Evolutionary conservation across 371 early-diverging fungal genomes (phyloP).

Genomic region (Smittium culicis): DNA sequence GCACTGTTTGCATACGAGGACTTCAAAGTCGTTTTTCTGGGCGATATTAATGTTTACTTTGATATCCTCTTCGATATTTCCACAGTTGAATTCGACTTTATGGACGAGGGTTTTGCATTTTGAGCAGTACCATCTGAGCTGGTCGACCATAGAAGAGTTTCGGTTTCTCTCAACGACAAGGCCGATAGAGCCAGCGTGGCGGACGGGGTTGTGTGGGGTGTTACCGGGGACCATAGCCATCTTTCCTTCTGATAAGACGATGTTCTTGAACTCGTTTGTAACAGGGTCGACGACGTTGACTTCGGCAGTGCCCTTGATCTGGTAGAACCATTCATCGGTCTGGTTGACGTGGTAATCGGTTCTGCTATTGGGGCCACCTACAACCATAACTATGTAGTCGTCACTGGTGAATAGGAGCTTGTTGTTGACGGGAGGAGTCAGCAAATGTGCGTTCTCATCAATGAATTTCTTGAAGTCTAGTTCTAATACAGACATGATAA

Average conservation of each 20-base stretch:
- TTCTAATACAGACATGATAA: conserved; percentile 34
- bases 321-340: conserved; percentile 96
- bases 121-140: conserved; percentile 88
- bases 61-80: conserved; percentile 75
- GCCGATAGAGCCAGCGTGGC: conserved; percentile 84
- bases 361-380: conserved; percentile 69
- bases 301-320: conserved; percentile 77
- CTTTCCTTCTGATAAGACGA: conserved; percentile 75
- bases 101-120: conserved; percentile 68
- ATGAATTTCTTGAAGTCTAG: conserved; percentile 85
- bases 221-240: conserved; percentile 88
- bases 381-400: conserved; percentile 78
- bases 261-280: conserved; percentile 62
- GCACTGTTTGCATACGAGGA: conserved; percentile 68
- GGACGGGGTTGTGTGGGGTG: conserved; percentile 85
- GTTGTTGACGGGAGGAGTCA: conserved; percentile 92
- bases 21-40: conserved; percentile 33
- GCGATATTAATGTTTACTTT: conserved; percentile 80
- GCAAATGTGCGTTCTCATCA: conserved; percentile 56
- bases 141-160: conserved; percentile 43
- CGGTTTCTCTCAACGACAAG: conserved; percentile 82
- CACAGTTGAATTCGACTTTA: conserved; percentile 76
- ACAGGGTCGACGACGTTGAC: conserved; percentile 62
- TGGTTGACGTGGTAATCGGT: conserved; percentile 92
- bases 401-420: conserved; percentile 61